Base-by-base conservation (phyloP, 2,329 filamentous ascomycete genomes). In the Fonsecaea erecta region DNA sequence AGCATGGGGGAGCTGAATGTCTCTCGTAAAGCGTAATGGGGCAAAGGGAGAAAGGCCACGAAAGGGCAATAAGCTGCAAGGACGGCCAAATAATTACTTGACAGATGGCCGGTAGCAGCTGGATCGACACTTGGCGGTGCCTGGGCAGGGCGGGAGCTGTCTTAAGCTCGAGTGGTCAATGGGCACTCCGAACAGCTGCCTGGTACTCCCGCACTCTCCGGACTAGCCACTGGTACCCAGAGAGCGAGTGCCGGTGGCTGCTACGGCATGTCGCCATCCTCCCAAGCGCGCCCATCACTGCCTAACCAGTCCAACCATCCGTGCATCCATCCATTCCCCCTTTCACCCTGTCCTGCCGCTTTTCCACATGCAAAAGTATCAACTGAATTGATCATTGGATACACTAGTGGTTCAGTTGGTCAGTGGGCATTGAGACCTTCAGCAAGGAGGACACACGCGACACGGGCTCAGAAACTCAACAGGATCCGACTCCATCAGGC, bases 391-490 rank as follows among this genome's bases (percentile, higher is more conserved):
- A 24, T 58, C 55, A 58, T 30, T 48, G 55, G 40, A 18, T 28
- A 14, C 12, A 51, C 57, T 32, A 60, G 40, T 60, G 37, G 37
- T 40, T n/a, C 37, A 46, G 57, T 37, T 30, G 40, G 40, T 24
- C 56, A 51, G 37, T 59, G 37, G 28, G 51, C 57, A 60, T 35
- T 21, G 48, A 35, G 57, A 51, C 40, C 21, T n/a, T 21, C 57
- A 60, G 57, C 57, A 60, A 60, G 57, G 57, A 60, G 57, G 55
- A 58, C 55, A 58, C 55, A 12, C 35, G 26, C 55, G 18, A 43
- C 35, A 32, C 55, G 37, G 34, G 55, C 7, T 28, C 18, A 46
- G 30, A 26, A n/a, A 16, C 21, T 34, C 18, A 7, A 46, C 21
- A 52, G 57, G 51, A 37, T 60, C 43, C 34, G 30, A 60, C 48